Evolutionary conservation across 2,329 filamentous ascomycete species (phyloP).

Genomic region (Venturiaceae sp.): DNA sequence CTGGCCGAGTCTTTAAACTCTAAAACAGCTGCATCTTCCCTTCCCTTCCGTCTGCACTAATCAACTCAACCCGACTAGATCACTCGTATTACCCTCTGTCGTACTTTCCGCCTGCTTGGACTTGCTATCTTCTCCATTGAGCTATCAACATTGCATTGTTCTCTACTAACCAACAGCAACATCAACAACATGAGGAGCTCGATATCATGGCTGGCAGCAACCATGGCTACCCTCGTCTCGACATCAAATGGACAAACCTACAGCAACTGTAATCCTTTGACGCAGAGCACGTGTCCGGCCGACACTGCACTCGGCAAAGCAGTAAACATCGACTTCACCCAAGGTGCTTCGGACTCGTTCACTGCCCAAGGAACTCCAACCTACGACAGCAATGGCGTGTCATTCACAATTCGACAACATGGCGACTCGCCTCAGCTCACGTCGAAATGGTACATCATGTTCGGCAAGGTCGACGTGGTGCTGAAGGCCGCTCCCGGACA

Average conservation of each 20-base stretch:
- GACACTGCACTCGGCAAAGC: conserved; percentile 74
- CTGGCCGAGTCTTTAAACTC: neutral
- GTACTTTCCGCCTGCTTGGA: neutral
- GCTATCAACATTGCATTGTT: neutral
- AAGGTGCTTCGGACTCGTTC: conserved; percentile 72
- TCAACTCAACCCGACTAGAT: neutral
- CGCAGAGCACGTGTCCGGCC: conserved; percentile 53
- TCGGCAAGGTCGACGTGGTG: conserved; percentile 77
- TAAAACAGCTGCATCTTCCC: neutral
- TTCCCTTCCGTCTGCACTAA: neutral
- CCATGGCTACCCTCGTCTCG: conserved; percentile 23
- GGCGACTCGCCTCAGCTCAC: conserved; percentile 80
- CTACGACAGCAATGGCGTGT: conserved; percentile 68
- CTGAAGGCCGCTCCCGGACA: conserved; percentile 80
- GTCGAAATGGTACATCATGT: conserved; percentile 99
- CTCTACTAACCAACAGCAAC: neutral
- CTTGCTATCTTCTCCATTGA: neutral
- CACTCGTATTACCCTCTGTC: neutral
- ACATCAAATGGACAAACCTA: conserved; percentile 41
- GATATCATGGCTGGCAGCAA: neutral
- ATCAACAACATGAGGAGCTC: neutral
- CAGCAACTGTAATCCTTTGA: conserved; percentile 45
- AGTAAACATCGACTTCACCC: conserved; percentile 75
- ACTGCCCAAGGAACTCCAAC: conserved; percentile 57
- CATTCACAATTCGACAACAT: conserved; percentile 66